Evolutionary conservation across 2,329 filamentous ascomycete species (phyloP), one percentile per base, ranked within the genome.

Genomic region (Trichoderma atroviride): DNA sequence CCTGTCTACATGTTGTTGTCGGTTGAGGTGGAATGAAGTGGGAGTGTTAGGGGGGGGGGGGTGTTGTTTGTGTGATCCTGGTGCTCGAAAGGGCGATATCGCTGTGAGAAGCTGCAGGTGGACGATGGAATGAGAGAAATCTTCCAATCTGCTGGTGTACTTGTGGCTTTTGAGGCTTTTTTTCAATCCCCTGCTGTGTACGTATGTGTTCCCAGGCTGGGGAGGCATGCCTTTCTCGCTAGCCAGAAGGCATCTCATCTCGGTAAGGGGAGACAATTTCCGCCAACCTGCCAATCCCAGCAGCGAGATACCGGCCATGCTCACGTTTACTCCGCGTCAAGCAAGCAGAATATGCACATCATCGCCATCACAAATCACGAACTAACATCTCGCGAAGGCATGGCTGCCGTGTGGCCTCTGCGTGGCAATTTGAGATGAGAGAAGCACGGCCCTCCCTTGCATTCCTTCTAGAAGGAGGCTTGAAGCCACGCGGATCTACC

Each of bases 401-500:
- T 37, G 55, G 22, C 63, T n/a, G 19, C 22, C 31, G 61, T 52
- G 61, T 64, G 61, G 50, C 27, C 29, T 24, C 47, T 22, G 47
- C 47, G 63, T 33, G 40, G 40, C 40, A 43, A 43, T 43, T 43
- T 43, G 19, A 43, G 40, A 43, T 43, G 63, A 29, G 55, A 55
- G 33, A 43, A 50, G 63, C 55, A 52, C 63, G 55, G 63, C 31
- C 63, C 63, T 59, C 55, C 53, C 53, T 27, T 59, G 40, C 37
- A 50, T 35, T 59, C 55, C 55, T 67, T 67, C 63, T 37, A 58
- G 63, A 67, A 67, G 19, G 40, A 58, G 37, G 40, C 55, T 52
- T 43, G 55, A 67, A 67, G 40, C 27, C 29, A 58, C 55, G 29
- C 63, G 40, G 63, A 67, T 67, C 63, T 67, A 43, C 55, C 55